Conservation (phyloP, 164 flowering plant species). For the Taxillus chinensis region DNA sequence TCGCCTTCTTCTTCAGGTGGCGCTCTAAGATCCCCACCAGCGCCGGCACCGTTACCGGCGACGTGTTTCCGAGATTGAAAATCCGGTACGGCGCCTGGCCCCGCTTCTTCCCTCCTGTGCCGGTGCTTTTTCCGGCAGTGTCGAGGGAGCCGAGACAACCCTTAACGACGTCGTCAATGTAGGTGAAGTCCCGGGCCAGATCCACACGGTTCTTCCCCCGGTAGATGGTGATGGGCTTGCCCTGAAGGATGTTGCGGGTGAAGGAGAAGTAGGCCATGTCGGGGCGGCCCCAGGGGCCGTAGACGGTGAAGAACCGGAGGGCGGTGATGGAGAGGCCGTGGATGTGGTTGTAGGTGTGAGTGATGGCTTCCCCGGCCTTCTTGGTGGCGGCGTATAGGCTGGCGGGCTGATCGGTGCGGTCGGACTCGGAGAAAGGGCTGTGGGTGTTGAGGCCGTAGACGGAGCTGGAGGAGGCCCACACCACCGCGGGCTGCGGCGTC, state of each 20-base stretch:
- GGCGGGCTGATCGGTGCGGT: conserved; percentile 71
- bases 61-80: conserved; percentile 65
- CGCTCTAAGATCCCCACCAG: conserved; percentile 52
- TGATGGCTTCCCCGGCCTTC: conserved; percentile 61
- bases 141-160: conserved; percentile 65
- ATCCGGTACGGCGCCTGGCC: conserved; percentile 67
- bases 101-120: conserved; percentile 55
- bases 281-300: conserved; percentile 45
- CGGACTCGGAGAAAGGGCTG: conserved; percentile 62
- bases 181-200: conserved; percentile 54
- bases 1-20: conserved; percentile 65
- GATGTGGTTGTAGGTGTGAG: conserved; percentile 56
- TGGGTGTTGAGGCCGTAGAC: conserved; percentile 70
- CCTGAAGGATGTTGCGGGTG: conserved; percentile 57
- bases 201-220: conserved; percentile 66
- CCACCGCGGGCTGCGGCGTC: conserved; percentile 59
- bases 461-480: conserved; percentile 83
- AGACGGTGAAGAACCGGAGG: conserved; percentile 66
- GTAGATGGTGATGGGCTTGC: conserved; percentile 65
- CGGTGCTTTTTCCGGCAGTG: conserved; percentile 61
- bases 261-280: conserved; percentile 83
- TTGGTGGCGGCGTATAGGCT: conserved; percentile 73
- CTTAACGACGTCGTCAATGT: conserved; percentile 36
- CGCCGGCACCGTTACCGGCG: conserved; percentile 69
- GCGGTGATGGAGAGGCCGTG: conserved; percentile 48